These are phyloP conservation scores for Phytophthora pisi DNA, from an alignment of 352 stramenopile species.

Conservation along the genomic window DNA sequence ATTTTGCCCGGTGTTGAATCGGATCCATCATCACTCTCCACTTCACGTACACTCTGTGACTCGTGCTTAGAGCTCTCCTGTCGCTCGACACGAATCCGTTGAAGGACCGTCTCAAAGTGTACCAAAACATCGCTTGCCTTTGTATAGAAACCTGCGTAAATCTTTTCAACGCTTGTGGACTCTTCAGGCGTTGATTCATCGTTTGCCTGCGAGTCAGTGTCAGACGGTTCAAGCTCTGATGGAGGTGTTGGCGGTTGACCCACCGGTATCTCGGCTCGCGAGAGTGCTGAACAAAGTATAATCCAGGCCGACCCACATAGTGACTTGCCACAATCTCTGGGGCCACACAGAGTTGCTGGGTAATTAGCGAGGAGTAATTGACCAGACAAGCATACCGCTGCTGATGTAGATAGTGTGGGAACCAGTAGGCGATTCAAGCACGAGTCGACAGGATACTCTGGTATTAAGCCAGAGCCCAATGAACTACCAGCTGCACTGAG, in stretches of 20 bases:
- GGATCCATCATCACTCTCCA: neutral
- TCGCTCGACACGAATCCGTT: conserved; percentile 19
- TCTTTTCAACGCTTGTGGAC: neutral
- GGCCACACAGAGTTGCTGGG: conserved; percentile 44
- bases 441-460: neutral
- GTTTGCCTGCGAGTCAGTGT: neutral
- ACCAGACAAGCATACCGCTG: conserved; percentile 50
- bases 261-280: neutral
- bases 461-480: neutral
- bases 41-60: neutral
- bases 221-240: neutral
- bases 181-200: conserved; percentile 4
- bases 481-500: neutral
- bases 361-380: conserved; percentile 54
- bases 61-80: conserved; percentile 6
- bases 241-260: neutral
- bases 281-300: conserved; percentile 25
- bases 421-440: conserved; percentile 24
- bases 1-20: neutral
- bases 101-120: conserved; percentile 26
- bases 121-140: conserved; percentile 21
- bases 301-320: conserved; percentile 40
- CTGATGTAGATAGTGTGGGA: conserved; percentile 40
- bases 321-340: conserved; percentile 58
- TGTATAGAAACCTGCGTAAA: conserved; percentile 31